Evolutionary conservation across 2,329 filamentous ascomycete genomes (phyloP).

Genomic region (Trichoderma sp.): DNA sequence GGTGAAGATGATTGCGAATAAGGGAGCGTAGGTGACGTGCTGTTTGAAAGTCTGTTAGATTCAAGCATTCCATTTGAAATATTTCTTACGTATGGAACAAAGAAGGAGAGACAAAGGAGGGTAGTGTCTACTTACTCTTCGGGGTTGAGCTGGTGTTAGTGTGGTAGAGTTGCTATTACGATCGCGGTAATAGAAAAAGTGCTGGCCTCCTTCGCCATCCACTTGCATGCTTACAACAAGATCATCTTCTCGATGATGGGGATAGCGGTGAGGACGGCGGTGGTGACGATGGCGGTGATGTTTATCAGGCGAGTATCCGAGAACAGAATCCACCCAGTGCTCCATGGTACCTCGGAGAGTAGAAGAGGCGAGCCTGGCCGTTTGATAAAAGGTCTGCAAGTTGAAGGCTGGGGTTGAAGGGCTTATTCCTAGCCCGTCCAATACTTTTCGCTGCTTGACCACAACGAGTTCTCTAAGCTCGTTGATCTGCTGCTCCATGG

Average conservation of each 20-base stretch:
- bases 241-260: not conserved
- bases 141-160: not conserved
- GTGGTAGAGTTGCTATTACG: not conserved
- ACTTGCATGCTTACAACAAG: constrained; percentile 17
- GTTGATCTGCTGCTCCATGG: constrained; percentile 11
- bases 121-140: constrained; percentile 3
- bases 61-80: not conserved
- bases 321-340: constrained; percentile 19
- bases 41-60: not conserved
- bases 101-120: not conserved
- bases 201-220: constrained; percentile 11
- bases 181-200: constrained; percentile 17
- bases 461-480: constrained; percentile 10
- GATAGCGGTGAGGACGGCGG: not conserved
- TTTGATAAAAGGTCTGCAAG: constrained; percentile 20
- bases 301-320: constrained; percentile 2
- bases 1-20: constrained; percentile 27
- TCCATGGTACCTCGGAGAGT: constrained; percentile 22
- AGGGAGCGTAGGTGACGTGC: constrained; percentile 14
- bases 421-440: constrained; percentile 8
- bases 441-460: constrained; percentile 17
- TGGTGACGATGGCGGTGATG: not conserved
- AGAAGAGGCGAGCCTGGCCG: constrained; percentile 15
- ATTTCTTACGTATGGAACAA: not conserved
- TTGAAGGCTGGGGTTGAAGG: not conserved